A percentile compares a stretch with the other conserved stretches of the same genome.
These are phyloP conservation scores for Spergularia bocconei DNA, from an alignment of 148 eudicot species.

Conservation along the genomic window DNA sequence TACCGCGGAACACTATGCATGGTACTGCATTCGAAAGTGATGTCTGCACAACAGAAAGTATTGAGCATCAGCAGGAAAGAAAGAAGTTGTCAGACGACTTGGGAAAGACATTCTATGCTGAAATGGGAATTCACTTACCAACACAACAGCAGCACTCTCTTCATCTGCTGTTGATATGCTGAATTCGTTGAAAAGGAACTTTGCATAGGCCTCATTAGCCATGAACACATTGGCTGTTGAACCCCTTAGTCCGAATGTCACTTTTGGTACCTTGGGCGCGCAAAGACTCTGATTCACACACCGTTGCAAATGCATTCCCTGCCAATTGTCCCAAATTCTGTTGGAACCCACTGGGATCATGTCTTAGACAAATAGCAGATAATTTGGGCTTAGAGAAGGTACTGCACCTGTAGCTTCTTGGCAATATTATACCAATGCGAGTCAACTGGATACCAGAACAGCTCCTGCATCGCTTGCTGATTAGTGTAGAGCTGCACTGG, in stretches of 20 bases:
- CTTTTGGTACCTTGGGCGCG: conserved; percentile 37
- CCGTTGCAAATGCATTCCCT: conserved; percentile 42
- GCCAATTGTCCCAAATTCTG: background rate
- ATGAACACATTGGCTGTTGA: conserved; percentile 49
- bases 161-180: conserved; percentile 54
- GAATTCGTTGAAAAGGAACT: conserved; percentile 41
- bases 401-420: conserved; percentile 39
- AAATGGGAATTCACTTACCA: conserved; percentile 22
- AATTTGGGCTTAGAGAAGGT: background rate
- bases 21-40: conserved; percentile 51
- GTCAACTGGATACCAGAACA: conserved; percentile 54
- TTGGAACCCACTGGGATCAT: no score
- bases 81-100: background rate
- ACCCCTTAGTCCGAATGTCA: conserved; percentile 43
- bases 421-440: conserved; percentile 47
- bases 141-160: conserved; percentile 56
- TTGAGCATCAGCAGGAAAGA: background rate
- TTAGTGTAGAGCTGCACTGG: conserved; percentile 39
- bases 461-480: conserved; percentile 38
- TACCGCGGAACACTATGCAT: conserved; percentile 51
- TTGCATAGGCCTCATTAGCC: conserved; percentile 47
- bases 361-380: no score
- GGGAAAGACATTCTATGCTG: background rate
- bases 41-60: conserved; percentile 28
- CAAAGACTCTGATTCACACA: conserved; percentile 48